These are phyloP conservation scores for Arabis alpina DNA, from an alignment of 345 rosid genomes.

Conservation along the genomic window DNA sequence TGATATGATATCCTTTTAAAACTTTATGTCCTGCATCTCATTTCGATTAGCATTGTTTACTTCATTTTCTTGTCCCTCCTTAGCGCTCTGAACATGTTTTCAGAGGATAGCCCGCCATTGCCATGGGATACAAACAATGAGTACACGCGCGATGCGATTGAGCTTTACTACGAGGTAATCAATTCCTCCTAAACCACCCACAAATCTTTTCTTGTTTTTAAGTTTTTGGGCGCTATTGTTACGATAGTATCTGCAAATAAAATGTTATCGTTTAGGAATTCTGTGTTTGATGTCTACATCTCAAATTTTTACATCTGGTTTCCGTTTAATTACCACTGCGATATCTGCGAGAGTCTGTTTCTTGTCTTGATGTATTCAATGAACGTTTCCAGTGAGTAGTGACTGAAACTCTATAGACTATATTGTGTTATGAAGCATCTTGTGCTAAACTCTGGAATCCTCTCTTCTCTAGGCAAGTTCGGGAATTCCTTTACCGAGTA, in stretches of 20 bases:
- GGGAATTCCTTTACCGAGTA: constrained; percentile 53
- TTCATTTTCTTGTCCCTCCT: constrained; percentile 48
- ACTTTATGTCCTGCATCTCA: not conserved
- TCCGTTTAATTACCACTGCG: not conserved
- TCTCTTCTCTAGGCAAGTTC: constrained; percentile 61
- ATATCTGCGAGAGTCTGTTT: not conserved
- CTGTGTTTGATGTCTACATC: not conserved
- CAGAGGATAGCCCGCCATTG: constrained; percentile 71
- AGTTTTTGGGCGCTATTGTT: not conserved
- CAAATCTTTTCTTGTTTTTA: not conserved
- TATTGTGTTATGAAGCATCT: constrained; percentile 15
- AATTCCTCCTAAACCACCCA: not conserved
- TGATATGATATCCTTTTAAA: constrained; percentile 78
- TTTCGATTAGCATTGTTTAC: constrained; percentile 4
- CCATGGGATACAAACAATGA: constrained; percentile 74
- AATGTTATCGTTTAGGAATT: not conserved
- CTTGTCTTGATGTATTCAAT: not conserved
- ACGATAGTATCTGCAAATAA: not conserved
- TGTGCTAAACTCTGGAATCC: not conserved
- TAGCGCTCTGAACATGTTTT: constrained; percentile 74
- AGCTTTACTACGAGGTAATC: constrained; percentile 85
- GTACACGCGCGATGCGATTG: constrained; percentile 73
- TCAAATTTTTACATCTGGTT: not conserved
- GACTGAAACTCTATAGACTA: not conserved
- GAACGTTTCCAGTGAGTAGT: not conserved